Evolutionary conservation across 2,329 filamentous ascomycete genomes (phyloP), one percentile per base, ranked within the genome.

Genomic region (Microcera coccophila): DNA sequence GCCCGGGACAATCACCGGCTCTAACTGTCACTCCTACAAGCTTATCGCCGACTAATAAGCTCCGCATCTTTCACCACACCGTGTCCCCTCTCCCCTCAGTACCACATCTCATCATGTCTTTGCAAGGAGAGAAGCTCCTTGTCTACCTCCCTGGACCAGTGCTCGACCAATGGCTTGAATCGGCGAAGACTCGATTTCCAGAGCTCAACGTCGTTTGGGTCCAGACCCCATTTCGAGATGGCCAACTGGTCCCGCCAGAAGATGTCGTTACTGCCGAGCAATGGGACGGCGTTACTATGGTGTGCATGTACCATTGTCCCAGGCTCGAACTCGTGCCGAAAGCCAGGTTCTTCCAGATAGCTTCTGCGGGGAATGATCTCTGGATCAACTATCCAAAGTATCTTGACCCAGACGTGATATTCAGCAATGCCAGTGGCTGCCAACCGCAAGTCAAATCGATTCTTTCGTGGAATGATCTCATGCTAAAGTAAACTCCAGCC

Each of bases 301-400:
- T 72, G 14, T 59, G 55, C 31, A 55, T 60, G 4, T 62, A 61
- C 40, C 47, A 55, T 20, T 59, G 66, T 4, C 64, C 67, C 2
- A 57, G 54, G 0, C 48, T 55, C 2, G 57, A 60, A 19, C 40
- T 59, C 33, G 55, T 71, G 24, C 51, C 57, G 8, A 57, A 62
- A 3, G 57, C 74, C 18, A 63, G 69, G 35, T 72, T 66, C 44
- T 64, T 75, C n/a, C 73, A 76, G 57, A 48, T 71, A 19, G 54
- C 61, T 0, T 70, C 66, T 1, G 67, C 72, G 2, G 73, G 73
- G 1, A 66, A 66, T 1, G 70, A 75, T 46, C 52, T 52, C 28
- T 74, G 71, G 68, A 43, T 62, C 4, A 51, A 53, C 0, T 61
- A 69, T 38, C 53, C 53, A 9, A 46, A 55, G 18, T 73, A 65